These are phyloP conservation scores for Acephala macrosclerotiorum DNA, from an alignment of 2,329 filamentous ascomycete species.

Conservation along the genomic window DNA sequence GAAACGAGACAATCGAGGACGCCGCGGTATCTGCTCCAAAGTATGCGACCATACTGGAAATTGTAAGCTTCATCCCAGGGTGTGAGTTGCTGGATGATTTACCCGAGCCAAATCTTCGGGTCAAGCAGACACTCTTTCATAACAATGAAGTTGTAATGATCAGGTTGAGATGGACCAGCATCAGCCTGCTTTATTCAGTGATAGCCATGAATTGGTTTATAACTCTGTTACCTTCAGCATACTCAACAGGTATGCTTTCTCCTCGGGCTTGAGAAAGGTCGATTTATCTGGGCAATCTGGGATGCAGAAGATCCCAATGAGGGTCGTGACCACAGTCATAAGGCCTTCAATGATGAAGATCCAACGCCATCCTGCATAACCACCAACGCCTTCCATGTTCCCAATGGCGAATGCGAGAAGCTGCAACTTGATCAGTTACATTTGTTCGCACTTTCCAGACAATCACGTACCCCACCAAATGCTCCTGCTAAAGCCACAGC, in stretches of 20 bases:
- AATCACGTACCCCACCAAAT: conserved; percentile 44
- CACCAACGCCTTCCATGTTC: conserved; percentile 49
- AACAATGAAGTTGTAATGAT: conserved; percentile 11
- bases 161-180: conserved; percentile 11
- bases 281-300: conserved; percentile 26
- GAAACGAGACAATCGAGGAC: conserved; percentile 39
- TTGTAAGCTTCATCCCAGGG: not conserved
- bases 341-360: conserved; percentile 50
- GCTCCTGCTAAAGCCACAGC: conserved; percentile 48
- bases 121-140: conserved; percentile 33
- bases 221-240: not conserved
- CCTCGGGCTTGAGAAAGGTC: conserved; percentile 22
- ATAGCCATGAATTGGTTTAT: not conserved
- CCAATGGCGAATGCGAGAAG: conserved; percentile 51
- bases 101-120: conserved; percentile 41
- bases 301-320: conserved; percentile 17
- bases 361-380: conserved; percentile 47
- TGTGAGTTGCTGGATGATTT: conserved; percentile 2
- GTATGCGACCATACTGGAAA: conserved; percentile 33
- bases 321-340: conserved; percentile 20
- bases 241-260: conserved; percentile 12
- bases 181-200: conserved; percentile 15
- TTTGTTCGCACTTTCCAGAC: not conserved
- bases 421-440: conserved; percentile 38
- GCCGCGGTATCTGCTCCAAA: conserved; percentile 45